These are phyloP conservation scores for Steccherinum ochraceum DNA, from an alignment of 768 basidiomycete species.

Conservation along the genomic window DNA sequence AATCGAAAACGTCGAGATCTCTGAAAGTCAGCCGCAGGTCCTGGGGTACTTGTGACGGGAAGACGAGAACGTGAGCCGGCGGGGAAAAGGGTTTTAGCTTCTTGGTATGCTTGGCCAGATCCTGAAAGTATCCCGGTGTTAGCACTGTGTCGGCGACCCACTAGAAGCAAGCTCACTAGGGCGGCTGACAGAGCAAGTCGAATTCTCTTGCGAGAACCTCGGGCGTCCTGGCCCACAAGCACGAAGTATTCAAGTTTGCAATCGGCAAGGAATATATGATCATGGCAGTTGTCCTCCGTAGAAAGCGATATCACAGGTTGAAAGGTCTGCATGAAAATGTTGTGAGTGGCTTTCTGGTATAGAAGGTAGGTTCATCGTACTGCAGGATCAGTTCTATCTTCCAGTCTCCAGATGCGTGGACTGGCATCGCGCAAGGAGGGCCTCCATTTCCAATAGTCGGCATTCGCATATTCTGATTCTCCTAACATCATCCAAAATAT, in stretches of 20 bases:
- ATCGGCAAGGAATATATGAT: constrained; percentile 60
- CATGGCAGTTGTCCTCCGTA: constrained; percentile 29
- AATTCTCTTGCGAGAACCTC: constrained; percentile 54
- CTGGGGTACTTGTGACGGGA: constrained; percentile 69
- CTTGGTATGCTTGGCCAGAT: constrained; percentile 46
- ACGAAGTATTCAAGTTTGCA: constrained; percentile 80
- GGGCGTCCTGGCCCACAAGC: constrained; percentile 61
- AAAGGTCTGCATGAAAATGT: constrained; percentile 17
- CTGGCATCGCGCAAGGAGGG: constrained; percentile 4
- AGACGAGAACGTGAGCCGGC: constrained; percentile 63
- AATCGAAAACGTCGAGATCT: constrained; percentile 53
- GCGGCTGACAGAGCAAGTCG: constrained; percentile 53
- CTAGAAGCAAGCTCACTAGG: constrained; percentile 32
- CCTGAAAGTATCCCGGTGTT: constrained; percentile 28
- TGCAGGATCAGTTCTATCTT: background rate
- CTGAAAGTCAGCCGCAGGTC: constrained; percentile 67
- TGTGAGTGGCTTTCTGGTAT: constrained; percentile 28
- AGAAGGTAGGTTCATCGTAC: constrained; percentile 1
- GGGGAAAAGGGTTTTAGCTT: constrained; percentile 60
- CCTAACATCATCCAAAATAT: constrained; percentile 87
- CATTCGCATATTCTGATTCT: constrained; percentile 67
- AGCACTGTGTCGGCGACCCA: background rate
- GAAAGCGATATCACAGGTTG: constrained; percentile 37
- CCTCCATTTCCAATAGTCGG: constrained; percentile 82
- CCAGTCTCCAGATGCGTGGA: background rate